Evolutionary conservation across 805 yeast species (phyloP).

Genomic region (Pichia sporocuriosa): DNA sequence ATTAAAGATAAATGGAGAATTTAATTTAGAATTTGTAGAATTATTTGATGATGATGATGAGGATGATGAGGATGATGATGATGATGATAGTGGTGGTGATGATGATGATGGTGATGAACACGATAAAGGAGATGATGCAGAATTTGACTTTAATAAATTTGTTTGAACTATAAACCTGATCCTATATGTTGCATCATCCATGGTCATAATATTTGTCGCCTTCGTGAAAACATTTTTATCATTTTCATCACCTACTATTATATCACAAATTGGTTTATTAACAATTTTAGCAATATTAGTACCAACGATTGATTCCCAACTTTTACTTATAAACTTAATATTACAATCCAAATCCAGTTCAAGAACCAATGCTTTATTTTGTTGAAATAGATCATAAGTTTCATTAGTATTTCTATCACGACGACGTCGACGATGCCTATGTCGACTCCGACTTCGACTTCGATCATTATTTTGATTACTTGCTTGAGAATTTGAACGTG

Average conservation of each 20-base stretch:
- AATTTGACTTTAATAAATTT: constrained; percentile 13
- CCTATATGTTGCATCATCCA: constrained; percentile 70
- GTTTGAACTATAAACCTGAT: constrained; percentile 57
- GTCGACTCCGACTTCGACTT: background rate
- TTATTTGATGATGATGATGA: background rate
- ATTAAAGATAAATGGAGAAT: too few relatives aligned
- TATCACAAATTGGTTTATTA: constrained; percentile 48
- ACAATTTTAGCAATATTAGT: constrained; percentile 50
- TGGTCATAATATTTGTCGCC: constrained; percentile 64
- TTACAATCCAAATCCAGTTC: constrained; percentile 78
- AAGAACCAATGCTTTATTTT: constrained; percentile 51
- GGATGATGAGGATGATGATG: background rate
- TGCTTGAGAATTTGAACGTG: background rate
- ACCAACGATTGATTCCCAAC: constrained; percentile 78
- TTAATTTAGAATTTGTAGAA: background rate
- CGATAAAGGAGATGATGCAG: background rate
- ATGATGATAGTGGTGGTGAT: background rate
- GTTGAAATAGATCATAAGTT: background rate
- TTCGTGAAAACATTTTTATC: constrained; percentile 63
- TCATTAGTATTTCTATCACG: background rate
- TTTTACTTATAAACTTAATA: constrained; percentile 64
- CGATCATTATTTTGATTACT: background rate
- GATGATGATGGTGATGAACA: too few relatives aligned
- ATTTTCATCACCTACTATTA: constrained; percentile 58
- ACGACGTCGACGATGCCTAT: background rate